Evolutionary conservation across 768 basidiomycete genomes (phyloP), one percentile per base, ranked within the genome.

Genomic region (Vishniacozyma victoriae): DNA sequence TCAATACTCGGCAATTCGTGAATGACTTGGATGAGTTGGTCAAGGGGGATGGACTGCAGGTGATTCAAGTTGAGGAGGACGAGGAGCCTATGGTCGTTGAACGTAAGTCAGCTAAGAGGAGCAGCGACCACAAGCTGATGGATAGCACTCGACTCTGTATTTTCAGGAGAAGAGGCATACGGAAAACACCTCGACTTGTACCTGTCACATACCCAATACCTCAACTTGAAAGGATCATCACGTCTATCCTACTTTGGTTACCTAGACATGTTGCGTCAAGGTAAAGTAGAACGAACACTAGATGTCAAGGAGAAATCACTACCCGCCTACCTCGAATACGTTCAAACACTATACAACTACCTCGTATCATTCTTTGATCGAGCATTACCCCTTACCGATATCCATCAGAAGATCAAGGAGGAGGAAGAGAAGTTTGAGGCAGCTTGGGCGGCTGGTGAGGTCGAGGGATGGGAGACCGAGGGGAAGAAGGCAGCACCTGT

Each of bases 181-280:
- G 95, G 95, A 43, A 87, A 87, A 73, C 96, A 93, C 69, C 80
- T 97, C 52, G 95, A 99, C 72, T 71, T 99, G 48, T 87, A 97
- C 70, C 77, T 82, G 41, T 83, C 87, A 50, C 95, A 97, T 62
- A 80, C 84, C 40, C 77, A 85, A 41, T 97, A 87, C 74, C 83
- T 81, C 75, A 99, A 99, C 72, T 72, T 99, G 56, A 87, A 87
- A 73, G 80, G 84, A 50, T 79, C 91, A 41, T 43, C 20, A 38
- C 60, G 91, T 35, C 74, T 91, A 24, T 83, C 85, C 9, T 99
- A 99, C 73, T 78, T 97, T 38, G 89, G 91, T 70, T 99, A 92
- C 71, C 80, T 99, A 48, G 92, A 92, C 63, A 73, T 86, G 43
- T 78, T 96, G n/a, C 75, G 87, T 35, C 77, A 78, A 38, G 78